These are phyloP conservation scores for Ophiocordyceps camponoti-saundersi DNA, from an alignment of 2,329 filamentous ascomycete species.

Conservation along the genomic window DNA sequence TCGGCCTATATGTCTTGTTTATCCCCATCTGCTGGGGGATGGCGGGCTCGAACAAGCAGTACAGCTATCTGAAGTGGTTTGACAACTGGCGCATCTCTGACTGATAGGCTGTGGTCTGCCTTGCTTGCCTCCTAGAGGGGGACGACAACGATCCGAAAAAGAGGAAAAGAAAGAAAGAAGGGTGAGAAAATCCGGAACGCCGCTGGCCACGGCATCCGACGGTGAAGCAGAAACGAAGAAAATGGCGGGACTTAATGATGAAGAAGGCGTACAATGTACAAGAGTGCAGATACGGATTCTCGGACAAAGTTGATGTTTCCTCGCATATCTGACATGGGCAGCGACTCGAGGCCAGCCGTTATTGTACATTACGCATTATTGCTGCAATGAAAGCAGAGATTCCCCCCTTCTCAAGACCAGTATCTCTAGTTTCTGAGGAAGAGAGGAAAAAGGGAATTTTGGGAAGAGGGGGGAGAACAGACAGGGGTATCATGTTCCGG, in stretches of 20 bases:
- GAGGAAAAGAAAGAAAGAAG: slow-evolving; percentile 5
- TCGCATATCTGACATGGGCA: slow-evolving; percentile 1
- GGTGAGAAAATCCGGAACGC: background rate
- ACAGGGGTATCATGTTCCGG: slow-evolving; percentile 12
- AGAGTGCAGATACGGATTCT: slow-evolving; percentile 4
- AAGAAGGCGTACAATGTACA: background rate
- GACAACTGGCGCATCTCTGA: slow-evolving; percentile 72
- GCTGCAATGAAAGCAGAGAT: background rate
- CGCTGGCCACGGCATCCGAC: background rate
- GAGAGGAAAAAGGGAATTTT: background rate
- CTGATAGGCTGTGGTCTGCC: slow-evolving; percentile 6
- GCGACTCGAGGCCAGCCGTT: background rate
- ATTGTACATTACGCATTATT: slow-evolving; percentile 1
- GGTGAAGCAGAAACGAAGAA: background rate
- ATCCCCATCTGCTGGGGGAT: slow-evolving; percentile 94
- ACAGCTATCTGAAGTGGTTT: slow-evolving; percentile 89
- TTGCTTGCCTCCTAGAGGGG: background rate
- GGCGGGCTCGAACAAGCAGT: slow-evolving; percentile 68
- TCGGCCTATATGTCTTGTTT: slow-evolving; percentile 79
- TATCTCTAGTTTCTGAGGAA: background rate
- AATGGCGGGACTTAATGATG: background rate
- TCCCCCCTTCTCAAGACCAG: background rate
- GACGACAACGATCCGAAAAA: slow-evolving; percentile 4
- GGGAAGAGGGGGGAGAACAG: background rate
- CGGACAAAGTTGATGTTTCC: slow-evolving; percentile 13